phyloP scores from a whole-genome alignment of 2,329 filamentous ascomycete species.

The Cryoendolithus antarcticus region DNA sequence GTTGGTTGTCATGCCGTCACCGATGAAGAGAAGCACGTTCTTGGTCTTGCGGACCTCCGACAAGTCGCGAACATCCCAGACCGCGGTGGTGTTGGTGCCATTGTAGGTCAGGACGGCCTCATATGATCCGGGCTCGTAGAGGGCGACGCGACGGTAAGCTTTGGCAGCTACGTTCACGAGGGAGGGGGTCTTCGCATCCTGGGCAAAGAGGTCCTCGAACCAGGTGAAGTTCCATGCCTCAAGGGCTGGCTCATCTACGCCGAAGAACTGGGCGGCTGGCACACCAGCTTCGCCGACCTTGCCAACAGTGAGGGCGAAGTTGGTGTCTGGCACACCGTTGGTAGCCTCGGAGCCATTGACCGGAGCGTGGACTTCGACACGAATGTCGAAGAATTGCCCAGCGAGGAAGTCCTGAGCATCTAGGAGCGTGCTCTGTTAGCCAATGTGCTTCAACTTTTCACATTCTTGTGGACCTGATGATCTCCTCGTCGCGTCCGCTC shows the following conservation, averaged over 20 bases:
- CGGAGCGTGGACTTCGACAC: slow-evolving; percentile 54
- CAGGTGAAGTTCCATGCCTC: slow-evolving; percentile 77
- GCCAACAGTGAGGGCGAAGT: slow-evolving; percentile 62
- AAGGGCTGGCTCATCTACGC: slow-evolving; percentile 54
- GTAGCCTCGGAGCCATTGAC: slow-evolving; percentile 68
- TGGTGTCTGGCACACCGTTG: slow-evolving; percentile 51
- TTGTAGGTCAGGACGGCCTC: slow-evolving; percentile 66
- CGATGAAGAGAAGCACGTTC: slow-evolving; percentile 78
- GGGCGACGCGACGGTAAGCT: slow-evolving; percentile 60
- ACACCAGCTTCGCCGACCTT: slow-evolving; percentile 47
- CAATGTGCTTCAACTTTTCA: no score
- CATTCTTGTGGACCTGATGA: no score
- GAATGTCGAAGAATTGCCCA: slow-evolving; percentile 73
- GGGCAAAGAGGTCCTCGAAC: slow-evolving; percentile 71
- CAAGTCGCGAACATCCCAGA: slow-evolving; percentile 65
- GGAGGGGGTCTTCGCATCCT: slow-evolving; percentile 55
- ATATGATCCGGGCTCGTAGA: slow-evolving; percentile 71
- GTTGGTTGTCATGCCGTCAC: slow-evolving; percentile 57
- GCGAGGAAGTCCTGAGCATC: slow-evolving; percentile 59
- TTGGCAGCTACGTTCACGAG: slow-evolving; percentile 72
- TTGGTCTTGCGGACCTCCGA: slow-evolving; percentile 61
- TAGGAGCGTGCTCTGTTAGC: no score
- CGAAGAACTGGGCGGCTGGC: slow-evolving; percentile 55
- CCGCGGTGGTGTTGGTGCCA: slow-evolving; percentile 57
- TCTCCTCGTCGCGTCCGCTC: no score